These are phyloP conservation scores for Colletotrichum lindemuthianum DNA, from an alignment of 2,329 filamentous ascomycete species.

Conservation along the genomic window DNA sequence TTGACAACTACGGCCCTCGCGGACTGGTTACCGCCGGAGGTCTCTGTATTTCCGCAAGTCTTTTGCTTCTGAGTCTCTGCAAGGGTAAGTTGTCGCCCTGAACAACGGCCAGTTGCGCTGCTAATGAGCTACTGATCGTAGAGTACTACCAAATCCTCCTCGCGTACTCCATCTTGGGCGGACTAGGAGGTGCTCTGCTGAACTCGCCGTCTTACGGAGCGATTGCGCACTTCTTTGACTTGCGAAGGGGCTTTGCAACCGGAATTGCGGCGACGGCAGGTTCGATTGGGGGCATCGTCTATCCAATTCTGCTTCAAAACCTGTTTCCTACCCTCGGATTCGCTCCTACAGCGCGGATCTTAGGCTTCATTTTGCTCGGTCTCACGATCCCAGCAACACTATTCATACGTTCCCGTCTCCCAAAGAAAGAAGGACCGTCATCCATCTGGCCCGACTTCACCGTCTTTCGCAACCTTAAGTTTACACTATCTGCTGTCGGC, in stretches of 20 bases:
- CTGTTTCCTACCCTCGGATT: conserved; percentile 60
- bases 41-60: conserved; percentile 67
- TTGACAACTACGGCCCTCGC: conserved; percentile 79
- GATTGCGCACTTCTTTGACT: conserved; percentile 82
- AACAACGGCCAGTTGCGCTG: too few species aligned
- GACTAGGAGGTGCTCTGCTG: conserved; percentile 77
- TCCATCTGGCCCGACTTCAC: conserved; percentile 66
- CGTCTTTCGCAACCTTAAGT: conserved; percentile 69
- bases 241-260: conserved; percentile 78
- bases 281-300: conserved; percentile 74
- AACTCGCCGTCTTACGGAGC: conserved; percentile 81
- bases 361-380: conserved; percentile 60
- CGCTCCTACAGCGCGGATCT: conserved; percentile 59
- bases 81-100: conserved; percentile 50
- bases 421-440: conserved; percentile 54
- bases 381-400: conserved; percentile 58
- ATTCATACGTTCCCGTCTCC: conserved; percentile 64
- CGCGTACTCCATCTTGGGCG: conserved; percentile 77
- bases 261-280: conserved; percentile 83
- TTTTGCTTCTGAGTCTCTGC: conserved; percentile 76
- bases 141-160: conserved; percentile 85
- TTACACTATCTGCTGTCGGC: conserved; percentile 68
- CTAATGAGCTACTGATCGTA: conserved; percentile 35
- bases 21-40: conserved; percentile 73
- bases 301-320: conserved; percentile 59